Evolutionary conservation across 192 early-diverging fungal genomes (phyloP), one percentile per base, ranked within the genome.

Genomic region (Umbelopsis isabellina): DNA sequence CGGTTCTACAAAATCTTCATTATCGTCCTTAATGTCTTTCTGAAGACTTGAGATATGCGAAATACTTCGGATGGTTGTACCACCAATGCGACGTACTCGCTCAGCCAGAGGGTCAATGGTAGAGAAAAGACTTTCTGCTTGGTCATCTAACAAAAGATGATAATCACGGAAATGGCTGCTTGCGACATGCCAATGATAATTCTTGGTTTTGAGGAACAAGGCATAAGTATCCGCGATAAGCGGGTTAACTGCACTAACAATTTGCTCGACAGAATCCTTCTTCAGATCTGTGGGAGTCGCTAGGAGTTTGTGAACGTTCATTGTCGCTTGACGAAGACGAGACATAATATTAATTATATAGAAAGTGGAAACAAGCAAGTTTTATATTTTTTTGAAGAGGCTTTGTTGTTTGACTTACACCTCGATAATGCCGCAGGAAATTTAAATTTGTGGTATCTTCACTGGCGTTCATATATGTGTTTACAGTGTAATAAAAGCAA

Each of bases 161-260:
- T 69, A 69, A 23, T 69, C 68, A 1, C 68, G 37, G 18, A 69
- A 69, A 33, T 69, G 68, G 49, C 68, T 69, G 68, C 68, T 49
- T 2, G 49, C 35, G 13, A 52, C 49, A 16, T 69, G 68, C 68
- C 68, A 69, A 37, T 69, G 68, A 25, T 69, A 69, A 18, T 69
- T 69, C 25, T 69, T 69, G 4, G 45, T 69, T 49, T 69, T 69
- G 49, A 69, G 13, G 45, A 27, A 69, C 49, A 69, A 33, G 0
- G 68, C 68, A 33, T 30, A 69, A 21, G 68, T 53, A 33, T 69
- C 68, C 0, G 68, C 68, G n/a, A 69, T 69, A 23, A 69, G 37
- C 10, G 46, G 46, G 22, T 69, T 69, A 3, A 69, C 13, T 2
- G 49, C 68, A 49, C 10, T 21, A 2, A 23, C 8, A 16, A 69